These are phyloP conservation scores for Cercophora sp. DNA, from an alignment of 495 filamentous ascomycete genomes.

Conservation along the genomic window DNA sequence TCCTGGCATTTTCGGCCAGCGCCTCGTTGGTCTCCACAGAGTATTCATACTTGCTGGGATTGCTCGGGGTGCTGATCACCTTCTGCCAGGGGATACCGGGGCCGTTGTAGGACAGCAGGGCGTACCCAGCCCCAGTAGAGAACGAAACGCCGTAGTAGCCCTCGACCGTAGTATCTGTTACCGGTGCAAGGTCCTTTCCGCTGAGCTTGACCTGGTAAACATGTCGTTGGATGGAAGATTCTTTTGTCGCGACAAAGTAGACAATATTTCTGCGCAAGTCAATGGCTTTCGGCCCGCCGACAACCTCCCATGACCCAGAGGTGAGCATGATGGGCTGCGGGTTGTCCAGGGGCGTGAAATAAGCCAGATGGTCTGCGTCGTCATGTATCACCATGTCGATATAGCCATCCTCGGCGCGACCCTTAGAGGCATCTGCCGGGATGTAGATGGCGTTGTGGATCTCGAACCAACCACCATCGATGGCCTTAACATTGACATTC, in stretches of 20 bases:
- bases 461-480: slow-evolving; percentile 98
- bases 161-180: slow-evolving; percentile 73
- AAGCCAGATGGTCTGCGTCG: slow-evolving; percentile 85
- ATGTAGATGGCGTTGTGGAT: slow-evolving; percentile 83
- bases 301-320: slow-evolving; percentile 89
- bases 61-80: slow-evolving; percentile 76
- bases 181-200: slow-evolving; percentile 64
- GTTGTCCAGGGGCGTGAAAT: slow-evolving; percentile 89
- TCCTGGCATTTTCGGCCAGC: slow-evolving; percentile 62
- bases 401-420: slow-evolving; percentile 79
- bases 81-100: slow-evolving; percentile 90
- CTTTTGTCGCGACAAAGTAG: slow-evolving; percentile 86
- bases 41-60: slow-evolving; percentile 56
- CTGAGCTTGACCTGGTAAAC: slow-evolving; percentile 79
- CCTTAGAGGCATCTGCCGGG: slow-evolving; percentile 74
- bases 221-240: slow-evolving; percentile 82
- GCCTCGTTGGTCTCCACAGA: slow-evolving; percentile 72
- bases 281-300: slow-evolving; percentile 81
- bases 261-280: slow-evolving; percentile 79
- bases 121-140: slow-evolving; percentile 75
- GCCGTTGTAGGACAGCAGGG: slow-evolving; percentile 74
- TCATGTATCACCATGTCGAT: slow-evolving; percentile 87
- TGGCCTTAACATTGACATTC: slow-evolving; percentile 66
- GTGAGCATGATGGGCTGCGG: slow-evolving; percentile 78
- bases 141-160: slow-evolving; percentile 87